phyloP scores from a whole-genome alignment of 1,139 yeast genomes.

The Pichia sp. region DNA sequence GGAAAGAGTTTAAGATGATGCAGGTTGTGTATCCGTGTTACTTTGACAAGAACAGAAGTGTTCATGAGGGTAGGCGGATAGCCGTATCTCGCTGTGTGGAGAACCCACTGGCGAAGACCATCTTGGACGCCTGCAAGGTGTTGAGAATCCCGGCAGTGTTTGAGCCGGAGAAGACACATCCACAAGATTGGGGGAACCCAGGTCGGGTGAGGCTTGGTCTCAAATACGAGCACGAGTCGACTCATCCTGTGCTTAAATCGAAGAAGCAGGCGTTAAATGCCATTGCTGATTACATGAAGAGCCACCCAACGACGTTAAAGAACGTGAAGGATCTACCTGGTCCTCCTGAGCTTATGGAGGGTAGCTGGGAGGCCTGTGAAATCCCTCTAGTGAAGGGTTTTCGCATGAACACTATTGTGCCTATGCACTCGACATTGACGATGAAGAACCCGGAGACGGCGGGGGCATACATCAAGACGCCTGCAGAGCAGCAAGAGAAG shows the following conservation, averaged over 20 bases:
- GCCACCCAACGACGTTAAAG: conserved; percentile 68
- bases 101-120: conserved; percentile 81
- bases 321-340: conserved; percentile 60
- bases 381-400: conserved; percentile 81
- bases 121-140: conserved; percentile 60
- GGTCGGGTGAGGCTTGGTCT: conserved; percentile 82
- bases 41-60: conserved; percentile 75
- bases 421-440: conserved; percentile 73
- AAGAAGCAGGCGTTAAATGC: conserved; percentile 65
- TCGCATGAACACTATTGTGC: conserved; percentile 80
- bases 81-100: conserved; percentile 61
- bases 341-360: conserved; percentile 44
- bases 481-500: conserved; percentile 23
- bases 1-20: conserved; percentile 60
- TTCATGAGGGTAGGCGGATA: conserved; percentile 81
- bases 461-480: conserved; percentile 51
- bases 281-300: conserved; percentile 58
- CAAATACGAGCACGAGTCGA: conserved; percentile 44
- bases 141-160: conserved; percentile 53
- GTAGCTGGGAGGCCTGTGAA: conserved; percentile 51
- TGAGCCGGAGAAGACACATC: conserved; percentile 84
- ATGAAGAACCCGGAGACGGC: conserved; percentile 85
- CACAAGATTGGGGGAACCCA: conserved; percentile 96
- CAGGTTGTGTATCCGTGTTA: conserved; percentile 87
- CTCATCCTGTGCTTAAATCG: conserved; percentile 41